Percentiles rank a stretch among this genome's conserved stretches.
These are phyloP conservation scores for Wickerhamiella vanderwaltii DNA, from an alignment of 805 yeast species.

Conservation along the genomic window DNA sequence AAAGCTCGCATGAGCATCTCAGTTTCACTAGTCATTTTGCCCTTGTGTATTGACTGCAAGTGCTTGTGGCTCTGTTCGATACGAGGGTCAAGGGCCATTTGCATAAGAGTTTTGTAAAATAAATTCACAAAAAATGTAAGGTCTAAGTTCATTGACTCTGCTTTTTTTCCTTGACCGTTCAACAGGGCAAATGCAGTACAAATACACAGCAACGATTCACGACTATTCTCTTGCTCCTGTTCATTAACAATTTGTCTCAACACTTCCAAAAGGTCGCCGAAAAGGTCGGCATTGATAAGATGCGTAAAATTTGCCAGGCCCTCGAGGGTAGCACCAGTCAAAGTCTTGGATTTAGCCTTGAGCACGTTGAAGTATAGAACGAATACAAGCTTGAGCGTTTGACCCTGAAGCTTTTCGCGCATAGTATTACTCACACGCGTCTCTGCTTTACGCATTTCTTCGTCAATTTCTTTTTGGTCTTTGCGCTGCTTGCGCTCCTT, in stretches of 20 bases:
- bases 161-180: slow-evolving; percentile 43
- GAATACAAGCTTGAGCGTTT: slow-evolving; percentile 61
- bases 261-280: slow-evolving; percentile 87
- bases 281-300: slow-evolving; percentile 79
- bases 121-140: slow-evolving; percentile 67
- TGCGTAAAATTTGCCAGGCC: slow-evolving; percentile 85
- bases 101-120: slow-evolving; percentile 55
- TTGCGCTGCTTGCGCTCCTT: slow-evolving; percentile 78
- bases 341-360: slow-evolving; percentile 45
- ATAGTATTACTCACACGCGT: slow-evolving; percentile 77
- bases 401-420: slow-evolving; percentile 74
- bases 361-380: slow-evolving; percentile 67
- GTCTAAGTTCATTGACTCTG: slow-evolving; percentile 66
- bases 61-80: slow-evolving; percentile 77
- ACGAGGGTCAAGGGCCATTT: slow-evolving; percentile 65
- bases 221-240: slow-evolving; percentile 36
- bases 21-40: slow-evolving; percentile 73
- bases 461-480: slow-evolving; percentile 76
- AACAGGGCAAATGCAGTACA: slow-evolving; percentile 83
- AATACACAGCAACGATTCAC: slow-evolving; percentile 70
- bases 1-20: slow-evolving; percentile 68
- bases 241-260: slow-evolving; percentile 64
- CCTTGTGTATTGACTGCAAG: slow-evolving; percentile 55
- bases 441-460: slow-evolving; percentile 80
- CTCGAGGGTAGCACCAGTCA: slow-evolving; percentile 81